phyloP scores from a whole-genome alignment of 2,329 filamentous ascomycete species.

The Colletotrichum chlorophyti region DNA sequence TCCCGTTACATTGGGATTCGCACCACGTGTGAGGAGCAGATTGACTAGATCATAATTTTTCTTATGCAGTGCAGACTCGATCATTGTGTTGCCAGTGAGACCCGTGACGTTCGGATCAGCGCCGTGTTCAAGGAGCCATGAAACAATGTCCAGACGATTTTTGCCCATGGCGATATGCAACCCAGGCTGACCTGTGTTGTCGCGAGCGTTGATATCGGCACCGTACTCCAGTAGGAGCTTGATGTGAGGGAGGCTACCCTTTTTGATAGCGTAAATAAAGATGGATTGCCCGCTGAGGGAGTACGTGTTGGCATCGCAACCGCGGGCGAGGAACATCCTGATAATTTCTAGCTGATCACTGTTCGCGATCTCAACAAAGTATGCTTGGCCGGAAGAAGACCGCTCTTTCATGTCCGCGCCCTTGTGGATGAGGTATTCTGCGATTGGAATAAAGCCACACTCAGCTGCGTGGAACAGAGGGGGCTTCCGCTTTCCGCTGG shows the following conservation, averaged over 20 bases:
- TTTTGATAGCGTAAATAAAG: slow-evolving; percentile 37
- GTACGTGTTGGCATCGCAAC: slow-evolving; percentile 41
- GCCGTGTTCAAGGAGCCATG: slow-evolving; percentile 42
- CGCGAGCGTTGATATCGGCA: slow-evolving; percentile 37
- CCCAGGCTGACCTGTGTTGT: slow-evolving; percentile 30
- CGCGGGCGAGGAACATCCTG: slow-evolving; percentile 37
- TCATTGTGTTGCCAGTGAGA: slow-evolving; percentile 39
- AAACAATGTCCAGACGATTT: slow-evolving; percentile 40
- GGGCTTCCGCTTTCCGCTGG: slow-evolving; percentile 29
- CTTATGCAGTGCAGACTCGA: slow-evolving; percentile 41
- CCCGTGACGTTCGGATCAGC: slow-evolving; percentile 39
- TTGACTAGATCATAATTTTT: slow-evolving; percentile 30
- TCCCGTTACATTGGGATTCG: slow-evolving; percentile 29
- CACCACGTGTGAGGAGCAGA: slow-evolving; percentile 29
- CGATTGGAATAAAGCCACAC: slow-evolving; percentile 16
- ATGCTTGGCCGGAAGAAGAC: slow-evolving; percentile 18
- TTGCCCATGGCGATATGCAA: slow-evolving; percentile 35
- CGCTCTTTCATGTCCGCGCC: slow-evolving; percentile 29
- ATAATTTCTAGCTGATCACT: slow-evolving; percentile 25
- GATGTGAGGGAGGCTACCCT: slow-evolving; percentile 18
- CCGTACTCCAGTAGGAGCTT: slow-evolving; percentile 25
- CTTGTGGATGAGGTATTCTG: slow-evolving; percentile 24
- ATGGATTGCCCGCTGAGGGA: slow-evolving; percentile 39
- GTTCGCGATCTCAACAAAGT: slow-evolving; percentile 24
- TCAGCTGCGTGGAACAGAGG: slow-evolving; percentile 34